These are phyloP conservation scores for Candida tammaniensis DNA, from an alignment of 805 yeast species.

Conservation along the genomic window DNA sequence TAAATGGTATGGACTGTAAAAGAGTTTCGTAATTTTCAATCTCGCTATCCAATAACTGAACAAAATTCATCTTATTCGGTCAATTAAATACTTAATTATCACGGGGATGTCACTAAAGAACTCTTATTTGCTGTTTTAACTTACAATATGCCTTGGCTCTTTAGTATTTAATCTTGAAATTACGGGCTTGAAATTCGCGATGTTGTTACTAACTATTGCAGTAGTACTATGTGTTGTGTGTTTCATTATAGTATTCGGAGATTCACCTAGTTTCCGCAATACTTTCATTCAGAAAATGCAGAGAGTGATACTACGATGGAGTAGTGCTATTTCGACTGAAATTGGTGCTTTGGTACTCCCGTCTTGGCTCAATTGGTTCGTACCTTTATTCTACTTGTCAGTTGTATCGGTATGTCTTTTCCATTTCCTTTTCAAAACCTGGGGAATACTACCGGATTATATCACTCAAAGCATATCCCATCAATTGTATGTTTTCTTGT, in stretches of 20 bases:
- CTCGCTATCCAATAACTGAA: constrained; percentile 10
- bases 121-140: no score
- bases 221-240: constrained; percentile 5
- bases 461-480: constrained; percentile 11
- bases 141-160: neutral
- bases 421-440: constrained; percentile 30
- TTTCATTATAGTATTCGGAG: constrained; percentile 40
- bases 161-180: neutral
- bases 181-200: neutral
- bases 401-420: constrained; percentile 33
- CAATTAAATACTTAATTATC: no score
- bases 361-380: constrained; percentile 35
- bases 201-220: neutral
- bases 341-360: neutral
- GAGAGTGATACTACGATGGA: neutral
- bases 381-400: constrained; percentile 40
- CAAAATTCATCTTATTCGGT: constrained; percentile 9
- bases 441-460: constrained; percentile 12
- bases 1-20: constrained; percentile 34
- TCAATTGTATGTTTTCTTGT: constrained; percentile 23
- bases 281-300: constrained; percentile 29
- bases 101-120: no score
- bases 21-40: constrained; percentile 20
- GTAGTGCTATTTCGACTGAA: neutral
- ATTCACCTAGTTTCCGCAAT: constrained; percentile 40